These are phyloP conservation scores for Carex parvula DNA, from an alignment of 176 grass and related monocot species.

Conservation along the genomic window DNA sequence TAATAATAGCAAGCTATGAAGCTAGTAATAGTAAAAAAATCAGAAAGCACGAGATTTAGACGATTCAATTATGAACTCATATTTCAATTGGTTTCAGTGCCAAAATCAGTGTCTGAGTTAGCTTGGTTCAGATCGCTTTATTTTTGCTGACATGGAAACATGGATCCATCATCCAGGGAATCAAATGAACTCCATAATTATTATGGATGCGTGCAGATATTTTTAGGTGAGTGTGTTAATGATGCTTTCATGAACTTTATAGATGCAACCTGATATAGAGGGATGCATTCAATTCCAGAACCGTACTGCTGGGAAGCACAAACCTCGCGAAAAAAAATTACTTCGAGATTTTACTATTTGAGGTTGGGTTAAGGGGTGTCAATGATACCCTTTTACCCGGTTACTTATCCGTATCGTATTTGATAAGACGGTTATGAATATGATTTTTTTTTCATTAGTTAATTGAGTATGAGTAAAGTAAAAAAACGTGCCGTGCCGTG, in stretches of 20 bases:
- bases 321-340: not conserved
- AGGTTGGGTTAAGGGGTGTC: too few relatives aligned
- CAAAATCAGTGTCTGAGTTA: not conserved
- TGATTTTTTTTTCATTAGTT: too few relatives aligned
- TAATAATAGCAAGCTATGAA: too few relatives aligned
- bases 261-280: slow-evolving; percentile 1
- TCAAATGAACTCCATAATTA: slow-evolving; percentile 4
- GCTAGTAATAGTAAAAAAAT: too few relatives aligned
- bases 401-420: too few relatives aligned
- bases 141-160: not conserved
- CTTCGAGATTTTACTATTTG: not conserved
- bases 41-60: too few relatives aligned
- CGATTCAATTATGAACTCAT: too few relatives aligned
- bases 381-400: too few relatives aligned
- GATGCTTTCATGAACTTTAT: not conserved
- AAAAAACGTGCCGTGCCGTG: too few relatives aligned
- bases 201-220: not conserved
- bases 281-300: not conserved
- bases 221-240: slow-evolving; percentile 9
- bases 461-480: too few relatives aligned
- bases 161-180: not conserved
- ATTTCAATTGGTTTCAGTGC: not conserved
- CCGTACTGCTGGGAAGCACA: not conserved
- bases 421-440: too few relatives aligned
- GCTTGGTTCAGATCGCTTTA: not conserved